These are phyloP conservation scores for Lentinus tigrinus DNA, from an alignment of 768 basidiomycete genomes.

Conservation along the genomic window DNA sequence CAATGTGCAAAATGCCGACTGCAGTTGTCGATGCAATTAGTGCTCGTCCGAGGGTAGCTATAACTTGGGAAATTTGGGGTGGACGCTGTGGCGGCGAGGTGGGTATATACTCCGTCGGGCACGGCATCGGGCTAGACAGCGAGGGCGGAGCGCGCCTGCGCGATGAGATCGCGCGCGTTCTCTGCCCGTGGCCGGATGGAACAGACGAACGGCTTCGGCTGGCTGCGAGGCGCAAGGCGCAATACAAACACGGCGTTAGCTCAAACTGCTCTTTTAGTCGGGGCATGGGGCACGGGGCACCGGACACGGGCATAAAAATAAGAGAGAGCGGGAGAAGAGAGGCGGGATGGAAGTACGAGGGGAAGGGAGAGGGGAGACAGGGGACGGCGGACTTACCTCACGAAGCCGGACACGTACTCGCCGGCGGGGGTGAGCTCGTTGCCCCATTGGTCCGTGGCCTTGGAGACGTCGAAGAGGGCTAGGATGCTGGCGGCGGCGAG, in stretches of 20 bases:
- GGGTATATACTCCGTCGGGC: no score
- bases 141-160: slow-evolving; percentile 11
- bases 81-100: no score
- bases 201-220: slow-evolving; percentile 51
- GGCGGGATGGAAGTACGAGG: no score
- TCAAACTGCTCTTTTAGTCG: no score
- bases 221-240: no score
- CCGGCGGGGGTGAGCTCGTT: slow-evolving; percentile 37
- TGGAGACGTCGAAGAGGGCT: slow-evolving; percentile 45
- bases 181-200: slow-evolving; percentile 41
- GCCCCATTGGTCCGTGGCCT: slow-evolving; percentile 41
- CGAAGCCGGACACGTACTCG: slow-evolving; percentile 43
- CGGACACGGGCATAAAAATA: background rate
- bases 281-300: background rate
- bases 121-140: background rate
- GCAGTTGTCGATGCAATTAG: no score
- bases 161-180: slow-evolving; percentile 18
- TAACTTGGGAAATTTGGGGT: no score
- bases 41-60: no score
- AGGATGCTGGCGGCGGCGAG: slow-evolving; percentile 43
- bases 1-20: no score
- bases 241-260: background rate
- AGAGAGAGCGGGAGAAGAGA: no score
- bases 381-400: slow-evolving; percentile 37
- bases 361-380: background rate